Conservation (phyloP, 495 filamentous ascomycete species). For the Rhypophila decipiens region DNA sequence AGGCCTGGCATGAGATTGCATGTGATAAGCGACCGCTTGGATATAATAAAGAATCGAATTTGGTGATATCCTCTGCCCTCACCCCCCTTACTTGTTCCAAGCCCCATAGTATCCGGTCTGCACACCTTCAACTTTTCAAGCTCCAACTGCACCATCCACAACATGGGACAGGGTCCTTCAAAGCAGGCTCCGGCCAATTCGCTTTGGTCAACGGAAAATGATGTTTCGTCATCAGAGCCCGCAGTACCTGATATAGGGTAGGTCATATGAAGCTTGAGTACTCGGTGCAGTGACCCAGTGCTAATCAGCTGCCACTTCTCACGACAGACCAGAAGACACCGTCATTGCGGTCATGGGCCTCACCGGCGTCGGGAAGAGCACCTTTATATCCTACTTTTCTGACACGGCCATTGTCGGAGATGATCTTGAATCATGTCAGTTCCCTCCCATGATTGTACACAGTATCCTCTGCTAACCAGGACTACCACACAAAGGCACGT, state of each 20-base stretch:
- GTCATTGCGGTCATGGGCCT: slow-evolving; percentile 33
- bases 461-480: slow-evolving; percentile 9
- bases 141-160: background rate
- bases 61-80: too few relatives aligned
- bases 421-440: slow-evolving; percentile 8
- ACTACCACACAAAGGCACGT: slow-evolving; percentile 6
- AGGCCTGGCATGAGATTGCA: too few relatives aligned
- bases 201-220: background rate
- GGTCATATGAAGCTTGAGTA: too few relatives aligned
- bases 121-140: too few relatives aligned
- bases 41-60: too few relatives aligned
- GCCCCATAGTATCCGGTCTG: too few relatives aligned
- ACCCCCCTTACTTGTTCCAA: too few relatives aligned
- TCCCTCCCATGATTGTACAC: background rate
- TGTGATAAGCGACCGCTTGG: too few relatives aligned
- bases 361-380: slow-evolving; percentile 34
- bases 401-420: slow-evolving; percentile 13
- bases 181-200: background rate
- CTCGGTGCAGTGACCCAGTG: too few relatives aligned
- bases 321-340: slow-evolving; percentile 4
- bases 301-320: too few relatives aligned
- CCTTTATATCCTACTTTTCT: slow-evolving; percentile 12
- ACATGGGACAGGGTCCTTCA: background rate
- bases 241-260: background rate
- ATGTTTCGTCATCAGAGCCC: background rate